Conservation (phyloP, 2,329 filamentous ascomycete species). For the Arthrobotrys megalospora region DNA sequence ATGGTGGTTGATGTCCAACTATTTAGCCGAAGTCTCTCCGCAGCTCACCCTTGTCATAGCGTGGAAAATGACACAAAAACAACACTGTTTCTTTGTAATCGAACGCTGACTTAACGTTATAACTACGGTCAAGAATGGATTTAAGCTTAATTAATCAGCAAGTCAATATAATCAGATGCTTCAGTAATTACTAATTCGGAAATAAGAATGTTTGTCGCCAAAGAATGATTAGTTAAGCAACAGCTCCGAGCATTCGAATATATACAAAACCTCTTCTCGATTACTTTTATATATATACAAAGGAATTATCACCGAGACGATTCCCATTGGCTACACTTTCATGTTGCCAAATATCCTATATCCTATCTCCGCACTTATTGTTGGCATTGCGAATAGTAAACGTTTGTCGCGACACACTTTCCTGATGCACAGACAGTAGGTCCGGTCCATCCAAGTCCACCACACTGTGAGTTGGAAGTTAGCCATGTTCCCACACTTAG, state of each 20-base stretch:
- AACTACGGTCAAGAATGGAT: background rate
- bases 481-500: background rate
- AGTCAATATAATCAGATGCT: background rate
- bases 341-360: background rate
- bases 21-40: slow-evolving; percentile 61
- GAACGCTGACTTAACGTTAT: slow-evolving; percentile 13
- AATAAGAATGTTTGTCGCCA: background rate
- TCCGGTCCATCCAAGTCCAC: slow-evolving; percentile 69
- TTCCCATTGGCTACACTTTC: background rate
- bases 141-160: background rate
- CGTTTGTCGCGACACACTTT: slow-evolving; percentile 68
- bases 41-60: background rate
- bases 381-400: slow-evolving; percentile 70
- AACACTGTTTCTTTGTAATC: slow-evolving; percentile 31
- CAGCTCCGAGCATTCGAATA: background rate
- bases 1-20: slow-evolving; percentile 18
- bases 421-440: slow-evolving; percentile 67
- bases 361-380: background rate
- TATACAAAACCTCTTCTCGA: background rate
- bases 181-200: background rate
- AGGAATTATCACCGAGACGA: background rate
- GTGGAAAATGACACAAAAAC: slow-evolving; percentile 47
- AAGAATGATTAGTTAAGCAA: background rate
- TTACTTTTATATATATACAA: slow-evolving; percentile 20
- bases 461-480: slow-evolving; percentile 67